phyloP scores from a whole-genome alignment of 2,329 filamentous ascomycete species.

The Hymenoscyphus albidus region DNA sequence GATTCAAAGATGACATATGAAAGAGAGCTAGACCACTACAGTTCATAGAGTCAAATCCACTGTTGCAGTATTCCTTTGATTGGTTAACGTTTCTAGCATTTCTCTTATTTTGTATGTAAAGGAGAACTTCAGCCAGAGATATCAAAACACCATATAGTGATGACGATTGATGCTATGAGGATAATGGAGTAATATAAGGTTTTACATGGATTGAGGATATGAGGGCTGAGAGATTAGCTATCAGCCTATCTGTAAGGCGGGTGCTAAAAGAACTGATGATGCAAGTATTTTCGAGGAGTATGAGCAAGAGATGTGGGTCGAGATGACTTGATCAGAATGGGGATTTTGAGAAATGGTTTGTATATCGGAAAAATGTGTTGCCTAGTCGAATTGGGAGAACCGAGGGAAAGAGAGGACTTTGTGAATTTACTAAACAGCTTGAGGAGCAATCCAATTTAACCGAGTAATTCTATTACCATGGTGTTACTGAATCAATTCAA shows the following conservation, averaged over 20 bases:
- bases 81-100: too few relatives aligned
- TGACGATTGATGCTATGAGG: slow-evolving; percentile 50
- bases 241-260: slow-evolving; percentile 89
- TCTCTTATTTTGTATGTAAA: too few relatives aligned
- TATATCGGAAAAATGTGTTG: too few relatives aligned
- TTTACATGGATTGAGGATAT: slow-evolving; percentile 69
- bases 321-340: slow-evolving; percentile 18
- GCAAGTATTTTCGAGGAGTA: slow-evolving; percentile 27
- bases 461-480: neutral
- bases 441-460: neutral
- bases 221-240: slow-evolving; percentile 64
- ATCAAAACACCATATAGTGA: neutral
- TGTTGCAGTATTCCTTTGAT: too few relatives aligned
- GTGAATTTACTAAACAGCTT: neutral
- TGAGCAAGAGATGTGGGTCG: slow-evolving; percentile 28
- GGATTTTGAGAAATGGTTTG: too few relatives aligned
- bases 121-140: too few relatives aligned
- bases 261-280: slow-evolving; percentile 55
- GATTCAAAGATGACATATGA: too few relatives aligned
- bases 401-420: too few relatives aligned
- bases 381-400: too few relatives aligned
- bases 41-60: too few relatives aligned
- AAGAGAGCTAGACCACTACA: too few relatives aligned
- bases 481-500: neutral
- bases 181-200: slow-evolving; percentile 57